A percentile compares a stretch with the other conserved stretches of the same genome.
These are phyloP conservation scores for Dicorynia guianensis DNA, from an alignment of 306 rosid genomes.

Conservation along the genomic window DNA sequence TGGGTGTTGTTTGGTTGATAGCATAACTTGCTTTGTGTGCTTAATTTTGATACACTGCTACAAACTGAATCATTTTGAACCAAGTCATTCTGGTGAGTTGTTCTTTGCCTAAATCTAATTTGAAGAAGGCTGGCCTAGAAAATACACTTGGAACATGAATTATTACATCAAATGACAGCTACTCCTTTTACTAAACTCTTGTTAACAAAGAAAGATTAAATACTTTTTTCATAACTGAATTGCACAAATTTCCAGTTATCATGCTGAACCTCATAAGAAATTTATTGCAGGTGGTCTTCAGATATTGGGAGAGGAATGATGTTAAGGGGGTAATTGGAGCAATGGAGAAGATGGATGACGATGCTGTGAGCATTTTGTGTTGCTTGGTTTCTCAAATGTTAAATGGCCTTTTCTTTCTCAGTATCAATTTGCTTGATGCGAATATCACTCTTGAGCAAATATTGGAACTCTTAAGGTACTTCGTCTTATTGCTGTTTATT, in stretches of 20 bases:
- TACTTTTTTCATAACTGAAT: constrained; percentile 12
- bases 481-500: constrained; percentile 43
- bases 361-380: constrained; percentile 70
- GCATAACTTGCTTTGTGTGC: neutral
- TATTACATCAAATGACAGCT: neutral
- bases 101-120: constrained; percentile 12
- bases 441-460: constrained; percentile 3
- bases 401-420: neutral
- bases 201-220: neutral
- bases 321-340: constrained; percentile 84
- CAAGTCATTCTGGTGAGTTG: neutral
- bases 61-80: constrained; percentile 14
- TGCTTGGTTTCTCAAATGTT: constrained; percentile 26
- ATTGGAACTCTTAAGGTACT: constrained; percentile 19
- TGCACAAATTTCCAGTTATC: constrained; percentile 9
- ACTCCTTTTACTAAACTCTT: neutral
- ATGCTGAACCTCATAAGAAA: constrained; percentile 43
- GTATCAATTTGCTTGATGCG: constrained; percentile 26
- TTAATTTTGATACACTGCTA: neutral
- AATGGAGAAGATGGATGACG: constrained; percentile 92
- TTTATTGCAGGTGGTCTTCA: constrained; percentile 73
- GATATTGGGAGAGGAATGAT: constrained; percentile 95
- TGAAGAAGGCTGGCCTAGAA: constrained; percentile 11
- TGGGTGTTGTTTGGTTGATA: neutral
- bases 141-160: neutral